phyloP scores from a whole-genome alignment of 306 rosid genomes.

The Prosopis cineraria region DNA sequence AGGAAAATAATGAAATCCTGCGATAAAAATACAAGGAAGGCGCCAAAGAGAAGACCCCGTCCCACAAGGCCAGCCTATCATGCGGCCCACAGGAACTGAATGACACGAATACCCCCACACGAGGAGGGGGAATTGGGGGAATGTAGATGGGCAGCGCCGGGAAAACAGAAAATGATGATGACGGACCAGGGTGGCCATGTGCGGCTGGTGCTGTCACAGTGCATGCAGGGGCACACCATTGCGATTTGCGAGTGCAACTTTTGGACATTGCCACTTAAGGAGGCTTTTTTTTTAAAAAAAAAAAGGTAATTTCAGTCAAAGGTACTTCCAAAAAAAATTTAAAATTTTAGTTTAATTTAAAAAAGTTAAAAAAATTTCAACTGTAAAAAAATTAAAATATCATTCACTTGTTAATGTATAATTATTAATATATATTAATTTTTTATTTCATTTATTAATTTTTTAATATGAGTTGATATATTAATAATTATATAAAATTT shows the following conservation, averaged over 20 bases:
- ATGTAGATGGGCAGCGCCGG: not conserved
- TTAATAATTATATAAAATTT: too few relatives aligned
- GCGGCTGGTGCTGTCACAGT: not conserved
- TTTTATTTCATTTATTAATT: too few relatives aligned
- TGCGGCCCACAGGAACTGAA: not conserved
- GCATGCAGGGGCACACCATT: not conserved
- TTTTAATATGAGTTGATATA: too few relatives aligned
- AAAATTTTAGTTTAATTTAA: too few relatives aligned
- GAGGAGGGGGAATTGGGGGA: not conserved
- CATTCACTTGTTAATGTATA: too few relatives aligned
- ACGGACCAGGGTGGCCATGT: slow-evolving; percentile 22
- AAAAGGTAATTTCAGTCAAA: too few relatives aligned
- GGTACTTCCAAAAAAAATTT: too few relatives aligned
- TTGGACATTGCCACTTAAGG: not conserved
- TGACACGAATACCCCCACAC: not conserved
- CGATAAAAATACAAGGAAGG: not conserved
- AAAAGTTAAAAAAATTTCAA: too few relatives aligned
- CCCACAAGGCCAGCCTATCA: slow-evolving; percentile 11
- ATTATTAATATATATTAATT: too few relatives aligned
- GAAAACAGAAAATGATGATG: not conserved
- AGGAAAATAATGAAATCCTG: not conserved
- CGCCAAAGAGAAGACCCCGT: not conserved
- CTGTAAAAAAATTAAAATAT: too few relatives aligned
- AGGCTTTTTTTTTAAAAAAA: not conserved
- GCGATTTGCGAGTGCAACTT: not conserved